These are phyloP conservation scores for Annulohypoxylon nitens DNA, from an alignment of 495 filamentous ascomycete species.

Conservation along the genomic window DNA sequence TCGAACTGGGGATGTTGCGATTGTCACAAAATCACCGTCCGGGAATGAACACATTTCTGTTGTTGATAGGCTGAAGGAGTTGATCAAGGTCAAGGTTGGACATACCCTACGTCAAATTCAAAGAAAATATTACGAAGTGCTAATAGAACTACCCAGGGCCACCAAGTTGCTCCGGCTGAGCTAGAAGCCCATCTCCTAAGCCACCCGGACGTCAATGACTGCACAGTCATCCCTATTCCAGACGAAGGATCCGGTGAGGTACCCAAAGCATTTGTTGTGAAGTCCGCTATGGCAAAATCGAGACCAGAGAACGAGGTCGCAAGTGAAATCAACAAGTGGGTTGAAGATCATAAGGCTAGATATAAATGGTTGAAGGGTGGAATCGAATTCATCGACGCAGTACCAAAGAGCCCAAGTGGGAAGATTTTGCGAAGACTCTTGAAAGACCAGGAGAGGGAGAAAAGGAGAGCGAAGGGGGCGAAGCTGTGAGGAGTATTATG, in stretches of 20 bases:
- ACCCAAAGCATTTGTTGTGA: conserved; percentile 90
- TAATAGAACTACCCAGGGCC: conserved; percentile 64
- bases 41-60: conserved; percentile 85
- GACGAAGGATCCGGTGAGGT: conserved; percentile 83
- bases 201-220: conserved; percentile 84
- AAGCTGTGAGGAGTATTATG: conserved; percentile 53
- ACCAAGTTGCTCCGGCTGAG: conserved; percentile 93
- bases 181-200: conserved; percentile 89
- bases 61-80: conserved; percentile 90
- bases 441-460: conserved; percentile 82
- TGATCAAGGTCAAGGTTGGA: conserved; percentile 92
- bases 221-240: conserved; percentile 83
- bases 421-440: conserved; percentile 90
- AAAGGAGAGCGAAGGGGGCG: conserved; percentile 70
- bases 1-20: conserved; percentile 86
- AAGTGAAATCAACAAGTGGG: conserved; percentile 77
- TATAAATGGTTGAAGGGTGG: conserved; percentile 94
- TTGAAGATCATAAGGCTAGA: conserved; percentile 84
- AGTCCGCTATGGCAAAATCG: conserved; percentile 71
- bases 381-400: conserved; percentile 76
- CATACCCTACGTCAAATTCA: neutral
- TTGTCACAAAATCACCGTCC: conserved; percentile 71
- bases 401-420: conserved; percentile 92
- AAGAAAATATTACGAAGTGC: neutral
- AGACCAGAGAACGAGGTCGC: conserved; percentile 62